phyloP scores from a whole-genome alignment of 106 monocot species.

The Apostasia ramifera region DNA sequence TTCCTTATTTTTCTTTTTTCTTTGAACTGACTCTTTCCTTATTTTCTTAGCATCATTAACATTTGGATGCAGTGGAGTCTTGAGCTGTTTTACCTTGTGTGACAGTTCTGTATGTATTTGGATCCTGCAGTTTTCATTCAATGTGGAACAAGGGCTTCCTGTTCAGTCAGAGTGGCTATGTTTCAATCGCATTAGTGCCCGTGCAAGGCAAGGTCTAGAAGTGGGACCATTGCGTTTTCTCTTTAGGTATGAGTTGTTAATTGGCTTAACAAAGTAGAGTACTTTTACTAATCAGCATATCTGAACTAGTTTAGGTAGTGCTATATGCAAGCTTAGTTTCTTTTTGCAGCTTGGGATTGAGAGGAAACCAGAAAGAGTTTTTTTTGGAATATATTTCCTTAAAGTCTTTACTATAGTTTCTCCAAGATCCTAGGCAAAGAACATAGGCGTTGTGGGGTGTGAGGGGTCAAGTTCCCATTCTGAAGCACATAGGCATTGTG shows the following conservation, averaged over 20 bases:
- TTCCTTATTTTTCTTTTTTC: not conserved
- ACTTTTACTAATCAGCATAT: not conserved
- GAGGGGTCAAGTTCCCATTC: no score
- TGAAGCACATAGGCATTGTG: no score
- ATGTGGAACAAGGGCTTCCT: slow-evolving; percentile 89
- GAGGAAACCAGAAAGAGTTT: no score
- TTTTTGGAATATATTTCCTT: no score
- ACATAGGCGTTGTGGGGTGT: no score
- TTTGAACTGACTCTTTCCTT: not conserved
- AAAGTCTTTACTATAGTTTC: no score
- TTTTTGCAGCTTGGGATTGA: no score
- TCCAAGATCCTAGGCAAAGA: no score
- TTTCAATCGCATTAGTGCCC: slow-evolving; percentile 67
- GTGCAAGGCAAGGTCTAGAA: slow-evolving; percentile 60
- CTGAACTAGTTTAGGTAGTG: not conserved
- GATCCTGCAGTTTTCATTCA: slow-evolving; percentile 67
- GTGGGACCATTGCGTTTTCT: slow-evolving; percentile 69
- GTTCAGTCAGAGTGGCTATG: slow-evolving; percentile 79
- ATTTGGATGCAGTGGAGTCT: not conserved
- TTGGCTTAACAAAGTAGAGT: not conserved
- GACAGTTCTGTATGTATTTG: not conserved
- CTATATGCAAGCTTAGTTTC: not conserved
- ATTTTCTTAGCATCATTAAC: not conserved
- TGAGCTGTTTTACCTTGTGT: slow-evolving; percentile 1
- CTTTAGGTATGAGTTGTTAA: slow-evolving; percentile 32